A percentile compares a stretch with the other conserved stretches of the same genome.
These are phyloP conservation scores for Mariannaea elegans DNA, from an alignment of 2,329 filamentous ascomycete genomes.

Conservation along the genomic window DNA sequence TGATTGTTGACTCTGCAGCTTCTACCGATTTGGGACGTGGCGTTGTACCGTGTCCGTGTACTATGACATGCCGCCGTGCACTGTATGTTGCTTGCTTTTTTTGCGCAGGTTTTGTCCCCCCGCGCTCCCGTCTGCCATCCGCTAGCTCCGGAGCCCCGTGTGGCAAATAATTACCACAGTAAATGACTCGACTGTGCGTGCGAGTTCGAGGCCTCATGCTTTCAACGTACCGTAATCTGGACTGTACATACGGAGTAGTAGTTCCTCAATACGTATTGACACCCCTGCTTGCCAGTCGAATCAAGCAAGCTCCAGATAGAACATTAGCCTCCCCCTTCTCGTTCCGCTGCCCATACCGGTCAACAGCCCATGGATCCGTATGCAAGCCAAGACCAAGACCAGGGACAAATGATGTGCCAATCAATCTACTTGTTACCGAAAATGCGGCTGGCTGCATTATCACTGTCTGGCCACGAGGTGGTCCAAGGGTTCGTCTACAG, in stretches of 20 bases:
- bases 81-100: conserved; percentile 11
- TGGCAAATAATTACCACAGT: too few relatives aligned
- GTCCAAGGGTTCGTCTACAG: too few relatives aligned
- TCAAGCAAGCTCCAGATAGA: neutral
- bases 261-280: neutral
- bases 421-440: neutral
- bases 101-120: neutral
- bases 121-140: too few relatives aligned
- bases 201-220: too few relatives aligned
- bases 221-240: too few relatives aligned
- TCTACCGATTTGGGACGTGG: neutral
- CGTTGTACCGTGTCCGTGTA: conserved; percentile 13
- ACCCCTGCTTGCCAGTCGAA: conserved; percentile 9
- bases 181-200: conserved; percentile 1
- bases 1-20: neutral
- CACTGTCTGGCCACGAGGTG: conserved; percentile 35
- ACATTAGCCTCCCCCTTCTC: neutral
- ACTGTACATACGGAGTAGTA: too few relatives aligned
- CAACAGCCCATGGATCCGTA: neutral
- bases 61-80: neutral
- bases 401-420: too few relatives aligned
- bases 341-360: neutral
- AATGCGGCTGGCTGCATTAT: neutral
- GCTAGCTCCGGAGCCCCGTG: conserved; percentile 12
- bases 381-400: neutral